Evolutionary conservation across 257 asterid species (phyloP).

Genomic region (Solanum okadae): DNA sequence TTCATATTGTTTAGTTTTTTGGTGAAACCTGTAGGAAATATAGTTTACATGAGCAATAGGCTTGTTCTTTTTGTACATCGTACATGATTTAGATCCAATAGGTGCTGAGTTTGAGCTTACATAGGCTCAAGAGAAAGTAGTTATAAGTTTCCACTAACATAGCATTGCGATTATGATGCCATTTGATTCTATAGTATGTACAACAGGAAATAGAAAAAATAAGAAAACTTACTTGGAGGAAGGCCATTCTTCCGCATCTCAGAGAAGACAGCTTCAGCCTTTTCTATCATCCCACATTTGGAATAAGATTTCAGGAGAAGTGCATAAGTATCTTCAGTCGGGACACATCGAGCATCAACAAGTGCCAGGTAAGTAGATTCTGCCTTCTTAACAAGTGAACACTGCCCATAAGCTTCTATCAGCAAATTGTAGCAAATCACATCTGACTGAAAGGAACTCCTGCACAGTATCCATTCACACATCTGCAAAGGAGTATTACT

Average conservation of each 20-base stretch:
- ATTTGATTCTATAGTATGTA: background rate
- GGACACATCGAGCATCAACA: slow-evolving; percentile 61
- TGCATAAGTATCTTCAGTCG: slow-evolving; percentile 84
- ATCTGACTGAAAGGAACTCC: slow-evolving; percentile 68
- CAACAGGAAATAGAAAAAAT: background rate
- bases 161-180: background rate
- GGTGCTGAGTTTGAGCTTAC: background rate
- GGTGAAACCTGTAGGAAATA: background rate
- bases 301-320: slow-evolving; percentile 69
- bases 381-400: slow-evolving; percentile 43
- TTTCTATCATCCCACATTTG: slow-evolving; percentile 46
- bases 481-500: slow-evolving; percentile 24
- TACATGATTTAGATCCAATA: background rate
- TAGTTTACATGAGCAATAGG: background rate
- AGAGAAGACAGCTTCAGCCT: slow-evolving; percentile 60
- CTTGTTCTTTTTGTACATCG: background rate
- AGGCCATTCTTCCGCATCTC: slow-evolving; percentile 56
- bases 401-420: slow-evolving; percentile 79
- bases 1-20: background rate
- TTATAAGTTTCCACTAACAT: background rate
- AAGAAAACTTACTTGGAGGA: slow-evolving; percentile 40
- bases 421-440: slow-evolving; percentile 79
- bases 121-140: background rate
- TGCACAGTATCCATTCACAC: slow-evolving; percentile 68
- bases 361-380: slow-evolving; percentile 60